Conservation (phyloP, 192 early-diverging fungal genomes). For the Pilobolus umbonatus region DNA sequence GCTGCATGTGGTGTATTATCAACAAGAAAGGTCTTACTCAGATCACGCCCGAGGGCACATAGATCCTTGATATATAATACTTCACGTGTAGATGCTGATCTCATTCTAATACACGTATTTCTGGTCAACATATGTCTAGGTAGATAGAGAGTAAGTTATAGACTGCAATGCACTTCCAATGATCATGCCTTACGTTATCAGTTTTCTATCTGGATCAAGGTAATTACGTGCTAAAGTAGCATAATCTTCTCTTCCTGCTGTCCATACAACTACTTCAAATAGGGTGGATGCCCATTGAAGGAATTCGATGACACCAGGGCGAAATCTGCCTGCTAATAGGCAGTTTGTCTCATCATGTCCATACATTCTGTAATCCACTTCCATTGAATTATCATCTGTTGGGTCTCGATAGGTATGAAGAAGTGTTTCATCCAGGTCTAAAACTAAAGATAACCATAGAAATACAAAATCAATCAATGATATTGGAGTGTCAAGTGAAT, state of each 20-base stretch:
- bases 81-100: constrained; percentile 20
- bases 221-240: constrained; percentile 21
- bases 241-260: constrained; percentile 33
- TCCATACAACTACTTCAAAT: constrained; percentile 38
- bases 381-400: constrained; percentile 4
- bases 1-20: constrained; percentile 37
- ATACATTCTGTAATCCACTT: constrained; percentile 29
- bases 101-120: constrained; percentile 27
- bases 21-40: constrained; percentile 29
- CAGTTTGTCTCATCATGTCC: constrained; percentile 23
- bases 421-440: constrained; percentile 37
- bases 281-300: constrained; percentile 28
- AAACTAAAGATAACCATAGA: too few relatives aligned
- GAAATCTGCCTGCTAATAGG: constrained; percentile 25
- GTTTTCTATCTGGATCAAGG: constrained; percentile 25
- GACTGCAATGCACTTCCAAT: background rate
- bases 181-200: constrained; percentile 31
- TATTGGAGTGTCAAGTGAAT: background rate
- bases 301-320: constrained; percentile 30
- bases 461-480: too few relatives aligned
- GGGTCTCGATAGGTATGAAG: constrained; percentile 30
- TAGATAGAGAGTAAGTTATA: background rate
- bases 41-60: constrained; percentile 31
- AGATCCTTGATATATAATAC: constrained; percentile 34
- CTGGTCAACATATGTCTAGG: constrained; percentile 35